Base-by-base conservation (phyloP, 2,329 filamentous ascomycete genomes). In the Daldinia sp. region DNA sequence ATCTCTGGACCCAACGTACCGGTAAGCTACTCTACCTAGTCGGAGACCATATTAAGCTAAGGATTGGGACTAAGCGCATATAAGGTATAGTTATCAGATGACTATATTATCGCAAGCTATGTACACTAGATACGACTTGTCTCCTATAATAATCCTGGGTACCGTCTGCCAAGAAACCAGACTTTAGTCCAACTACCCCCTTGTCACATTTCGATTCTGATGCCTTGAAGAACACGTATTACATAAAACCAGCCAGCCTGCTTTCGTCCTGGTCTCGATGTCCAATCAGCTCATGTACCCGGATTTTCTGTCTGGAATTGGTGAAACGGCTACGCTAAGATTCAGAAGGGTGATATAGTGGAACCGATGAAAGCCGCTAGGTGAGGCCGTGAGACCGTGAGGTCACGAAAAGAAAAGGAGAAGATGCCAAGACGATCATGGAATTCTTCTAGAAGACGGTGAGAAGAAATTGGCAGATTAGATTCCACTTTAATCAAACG, bases 381-480 rank as follows among this genome's bases (percentile, higher is more conserved):
- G 17, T 48, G 51, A n/a, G n/a, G n/a, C n/a, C n/a, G n/a, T n/a
- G 49, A 34, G 45, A 49, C 39, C 9, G 58, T 61, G 58, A 61
- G 64, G 61, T 64, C 57, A 64, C 57, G 25, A 52, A 49, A n/a
- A 47, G 48, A 49, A 65, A 48, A 56, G 34, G 47, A 53, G 39
- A 25, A 17, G 17, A 43, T 6, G 57, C 64, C 41, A 67, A 67
- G 58, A 59, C 53, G 17, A 27, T 47, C 37, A 21, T 57, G 48
- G 64, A 67, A 67, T 45, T 35, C 58, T 67, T 67, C 64, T 67
- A 67, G 64, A 67, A 67, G 47, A 58, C 61, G 19, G 21, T 32
- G 25, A 41, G 58, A 35, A n/a, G 50, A 58, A 67, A 60, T 64
- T 67, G 58, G 47, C 30, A 58, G 64, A 62, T 64, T 67, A 64